Evolutionary conservation across 768 basidiomycete species (phyloP).

Genomic region (Boletus sensibilis): DNA sequence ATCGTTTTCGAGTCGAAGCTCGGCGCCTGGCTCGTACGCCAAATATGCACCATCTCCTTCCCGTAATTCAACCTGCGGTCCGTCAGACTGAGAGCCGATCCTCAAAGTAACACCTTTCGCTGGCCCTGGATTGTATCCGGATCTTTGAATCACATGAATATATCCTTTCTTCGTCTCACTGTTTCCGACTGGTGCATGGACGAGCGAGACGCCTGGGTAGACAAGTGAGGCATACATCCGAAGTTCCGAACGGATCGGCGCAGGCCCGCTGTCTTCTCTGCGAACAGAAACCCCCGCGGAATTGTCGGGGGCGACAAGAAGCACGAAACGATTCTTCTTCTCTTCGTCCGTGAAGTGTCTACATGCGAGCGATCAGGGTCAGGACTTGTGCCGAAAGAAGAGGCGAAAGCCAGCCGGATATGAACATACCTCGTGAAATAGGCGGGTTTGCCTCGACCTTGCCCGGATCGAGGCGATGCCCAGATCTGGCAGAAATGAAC

Average conservation of each 20-base stretch:
- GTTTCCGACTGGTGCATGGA: constrained; percentile 44
- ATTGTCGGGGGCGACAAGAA: constrained; percentile 73
- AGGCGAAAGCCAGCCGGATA: not conserved
- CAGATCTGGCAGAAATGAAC: constrained; percentile 73
- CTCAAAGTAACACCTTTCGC: constrained; percentile 59
- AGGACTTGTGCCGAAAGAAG: not conserved
- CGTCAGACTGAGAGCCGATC: constrained; percentile 42
- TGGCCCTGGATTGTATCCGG: constrained; percentile 67
- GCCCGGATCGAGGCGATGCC: constrained; percentile 45
- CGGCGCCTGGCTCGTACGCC: constrained; percentile 36
- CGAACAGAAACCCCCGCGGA: constrained; percentile 54
- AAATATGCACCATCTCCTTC: constrained; percentile 92
- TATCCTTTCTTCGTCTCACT: constrained; percentile 62
- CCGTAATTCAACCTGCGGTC: constrained; percentile 51
- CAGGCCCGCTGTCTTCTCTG: constrained; percentile 73
- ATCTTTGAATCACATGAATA: constrained; percentile 82
- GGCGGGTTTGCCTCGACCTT: constrained; percentile 46
- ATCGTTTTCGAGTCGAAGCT: constrained; percentile 55
- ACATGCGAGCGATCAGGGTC: not conserved
- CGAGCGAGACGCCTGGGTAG: constrained; percentile 51
- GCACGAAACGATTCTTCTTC: constrained; percentile 70
- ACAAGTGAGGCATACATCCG: constrained; percentile 76
- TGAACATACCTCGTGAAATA: constrained; percentile 73
- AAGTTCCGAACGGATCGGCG: constrained; percentile 72
- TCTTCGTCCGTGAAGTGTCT: constrained; percentile 78